phyloP scores from a whole-genome alignment of 176 grass and related monocot species.

The Musa troglodytarum region DNA sequence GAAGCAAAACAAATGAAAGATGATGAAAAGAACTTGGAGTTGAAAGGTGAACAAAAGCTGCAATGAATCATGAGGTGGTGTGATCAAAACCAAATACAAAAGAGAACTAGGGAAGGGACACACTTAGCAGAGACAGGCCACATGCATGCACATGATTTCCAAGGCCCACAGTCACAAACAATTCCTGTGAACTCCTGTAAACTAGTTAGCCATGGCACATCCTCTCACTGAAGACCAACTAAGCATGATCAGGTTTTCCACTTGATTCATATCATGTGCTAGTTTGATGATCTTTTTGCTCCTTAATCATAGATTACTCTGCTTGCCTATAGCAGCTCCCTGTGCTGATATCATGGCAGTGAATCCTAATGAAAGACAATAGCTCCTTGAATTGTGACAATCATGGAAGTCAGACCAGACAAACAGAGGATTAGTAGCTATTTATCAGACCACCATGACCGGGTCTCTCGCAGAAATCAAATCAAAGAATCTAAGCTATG shows the following conservation, averaged over 20 bases:
- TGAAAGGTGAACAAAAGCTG: neutral
- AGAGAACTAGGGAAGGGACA: constrained; percentile 9
- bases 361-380: too few relatives aligned
- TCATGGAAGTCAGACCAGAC: too few relatives aligned
- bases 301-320: too few relatives aligned
- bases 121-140: constrained; percentile 44
- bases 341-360: too few relatives aligned
- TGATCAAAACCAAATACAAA: neutral
- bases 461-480: too few relatives aligned
- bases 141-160: constrained; percentile 68
- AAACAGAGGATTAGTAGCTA: too few relatives aligned
- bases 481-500: too few relatives aligned
- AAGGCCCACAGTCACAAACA: constrained; percentile 39
- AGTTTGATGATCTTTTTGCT: too few relatives aligned
- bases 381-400: too few relatives aligned
- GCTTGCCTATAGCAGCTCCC: too few relatives aligned
- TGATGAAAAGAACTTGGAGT: neutral
- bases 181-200: neutral
- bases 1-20: neutral
- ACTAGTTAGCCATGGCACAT: neutral
- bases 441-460: too few relatives aligned
- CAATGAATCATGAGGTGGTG: neutral
- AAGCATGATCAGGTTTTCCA: neutral
- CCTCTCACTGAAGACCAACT: neutral
- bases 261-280: neutral